Evolutionary conservation across 176 grass and related monocot genomes (phyloP).

Genomic region (Tillandsia leiboldiana): DNA sequence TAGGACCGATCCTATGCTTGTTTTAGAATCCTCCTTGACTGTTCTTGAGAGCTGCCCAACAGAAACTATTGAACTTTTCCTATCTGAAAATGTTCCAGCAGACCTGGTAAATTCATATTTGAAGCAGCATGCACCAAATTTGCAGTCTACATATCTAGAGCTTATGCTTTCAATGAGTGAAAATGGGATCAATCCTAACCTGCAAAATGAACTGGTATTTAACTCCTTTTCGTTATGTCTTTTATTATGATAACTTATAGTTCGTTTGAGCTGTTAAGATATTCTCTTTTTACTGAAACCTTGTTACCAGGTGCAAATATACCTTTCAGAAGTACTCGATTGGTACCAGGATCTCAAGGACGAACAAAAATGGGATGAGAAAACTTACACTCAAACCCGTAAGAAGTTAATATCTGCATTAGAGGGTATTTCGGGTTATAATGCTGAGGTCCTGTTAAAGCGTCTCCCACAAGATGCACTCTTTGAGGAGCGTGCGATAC

Average conservation of each 20-base stretch:
- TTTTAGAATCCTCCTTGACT: constrained; percentile 83
- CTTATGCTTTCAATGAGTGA: constrained; percentile 94
- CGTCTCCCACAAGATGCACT: constrained; percentile 74
- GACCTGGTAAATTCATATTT: constrained; percentile 99
- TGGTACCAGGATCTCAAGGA: constrained; percentile 78
- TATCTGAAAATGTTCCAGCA: constrained; percentile 94
- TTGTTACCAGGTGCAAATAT: constrained; percentile 84
- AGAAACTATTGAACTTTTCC: constrained; percentile 96
- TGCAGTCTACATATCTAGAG: constrained; percentile 97
- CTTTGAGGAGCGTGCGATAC: constrained; percentile 89
- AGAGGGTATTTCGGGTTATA: constrained; percentile 82
- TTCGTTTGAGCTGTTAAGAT: constrained; percentile 9
- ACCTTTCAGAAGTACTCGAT: constrained; percentile 95
- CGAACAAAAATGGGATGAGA: constrained; percentile 85
- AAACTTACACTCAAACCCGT: constrained; percentile 68
- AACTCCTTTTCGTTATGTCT: not conserved
- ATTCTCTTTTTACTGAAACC: not conserved
- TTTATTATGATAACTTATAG: constrained; percentile 4
- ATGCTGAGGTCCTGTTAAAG: constrained; percentile 78
- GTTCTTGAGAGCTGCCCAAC: constrained; percentile 77
- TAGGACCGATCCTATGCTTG: constrained; percentile 94
- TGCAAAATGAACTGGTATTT: constrained; percentile 96
- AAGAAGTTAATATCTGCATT: constrained; percentile 85
- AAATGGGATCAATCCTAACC: constrained; percentile 80
- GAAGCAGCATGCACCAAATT: constrained; percentile 87